phyloP scores from a whole-genome alignment of 805 yeast species.

The Candida schatavii region DNA sequence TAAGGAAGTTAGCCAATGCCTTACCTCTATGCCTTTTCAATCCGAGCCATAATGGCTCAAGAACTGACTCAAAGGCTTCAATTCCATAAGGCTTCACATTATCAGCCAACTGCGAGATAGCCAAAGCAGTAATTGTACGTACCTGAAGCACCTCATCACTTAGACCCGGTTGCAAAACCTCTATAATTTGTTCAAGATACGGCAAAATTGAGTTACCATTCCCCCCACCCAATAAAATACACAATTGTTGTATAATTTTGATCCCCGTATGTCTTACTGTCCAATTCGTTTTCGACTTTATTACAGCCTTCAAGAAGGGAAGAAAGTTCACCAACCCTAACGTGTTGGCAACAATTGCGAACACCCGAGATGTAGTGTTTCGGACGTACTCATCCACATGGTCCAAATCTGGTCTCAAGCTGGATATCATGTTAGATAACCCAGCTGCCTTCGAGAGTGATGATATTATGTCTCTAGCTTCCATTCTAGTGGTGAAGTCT shows the following conservation, averaged over 20 bases:
- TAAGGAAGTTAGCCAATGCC: slow-evolving; percentile 69
- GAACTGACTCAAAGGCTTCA: slow-evolving; percentile 71
- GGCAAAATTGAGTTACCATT: slow-evolving; percentile 58
- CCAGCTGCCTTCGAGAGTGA: slow-evolving; percentile 82
- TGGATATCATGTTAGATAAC: slow-evolving; percentile 70
- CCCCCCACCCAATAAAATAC: slow-evolving; percentile 65
- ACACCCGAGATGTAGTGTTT: slow-evolving; percentile 68
- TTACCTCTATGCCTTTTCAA: slow-evolving; percentile 74
- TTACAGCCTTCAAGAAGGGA: slow-evolving; percentile 81
- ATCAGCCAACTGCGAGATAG: slow-evolving; percentile 75
- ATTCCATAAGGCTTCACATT: slow-evolving; percentile 85
- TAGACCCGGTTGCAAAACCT: slow-evolving; percentile 55
- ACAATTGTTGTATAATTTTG: slow-evolving; percentile 72
- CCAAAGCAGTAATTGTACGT: slow-evolving; percentile 65
- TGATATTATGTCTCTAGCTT: slow-evolving; percentile 76
- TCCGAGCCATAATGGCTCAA: slow-evolving; percentile 83
- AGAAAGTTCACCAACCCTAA: slow-evolving; percentile 68
- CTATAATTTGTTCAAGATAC: slow-evolving; percentile 61
- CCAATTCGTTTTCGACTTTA: slow-evolving; percentile 75
- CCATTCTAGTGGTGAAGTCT: slow-evolving; percentile 67
- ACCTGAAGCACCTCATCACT: slow-evolving; percentile 68
- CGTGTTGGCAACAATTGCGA: slow-evolving; percentile 82
- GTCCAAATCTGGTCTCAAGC: slow-evolving; percentile 78
- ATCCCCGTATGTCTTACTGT: slow-evolving; percentile 82
- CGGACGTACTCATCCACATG: slow-evolving; percentile 79